phyloP scores from a whole-genome alignment of 73 alveolate genomes.

The Symbiodinium natans region DNA sequence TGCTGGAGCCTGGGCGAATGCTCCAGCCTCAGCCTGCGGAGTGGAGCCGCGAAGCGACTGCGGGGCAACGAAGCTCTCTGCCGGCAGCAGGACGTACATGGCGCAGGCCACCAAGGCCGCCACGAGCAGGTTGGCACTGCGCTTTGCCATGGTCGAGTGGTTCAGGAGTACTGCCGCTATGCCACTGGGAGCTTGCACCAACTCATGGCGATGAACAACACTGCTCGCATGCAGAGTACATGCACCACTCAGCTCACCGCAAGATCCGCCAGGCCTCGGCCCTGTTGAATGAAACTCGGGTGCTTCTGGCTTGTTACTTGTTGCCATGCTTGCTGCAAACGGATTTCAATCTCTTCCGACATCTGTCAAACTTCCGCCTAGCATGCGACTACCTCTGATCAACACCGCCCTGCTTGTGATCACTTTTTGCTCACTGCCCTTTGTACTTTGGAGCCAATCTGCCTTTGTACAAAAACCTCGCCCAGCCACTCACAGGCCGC shows the following conservation, averaged over 20 bases:
- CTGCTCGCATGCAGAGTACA: too few relatives aligned
- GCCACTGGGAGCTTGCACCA: neutral
- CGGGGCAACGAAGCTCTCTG: constrained; percentile 82
- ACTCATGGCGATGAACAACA: too few relatives aligned
- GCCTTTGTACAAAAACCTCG: neutral
- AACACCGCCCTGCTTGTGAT: neutral
- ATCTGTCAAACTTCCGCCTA: too few relatives aligned
- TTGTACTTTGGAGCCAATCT: neutral
- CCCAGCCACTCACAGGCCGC: constrained; percentile 60
- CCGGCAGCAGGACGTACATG: constrained; percentile 86
- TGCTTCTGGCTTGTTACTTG: too few relatives aligned
- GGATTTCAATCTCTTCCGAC: too few relatives aligned
- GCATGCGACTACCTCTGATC: too few relatives aligned
- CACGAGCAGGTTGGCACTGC: constrained; percentile 85
- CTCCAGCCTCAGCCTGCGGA: constrained; percentile 77
- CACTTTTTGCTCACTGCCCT: neutral
- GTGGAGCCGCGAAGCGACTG: constrained; percentile 75
- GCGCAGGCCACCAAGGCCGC: constrained; percentile 93
- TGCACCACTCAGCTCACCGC: too few relatives aligned
- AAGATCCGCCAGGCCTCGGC: too few relatives aligned
- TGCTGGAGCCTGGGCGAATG: constrained; percentile 86
- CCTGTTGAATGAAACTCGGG: too few relatives aligned
- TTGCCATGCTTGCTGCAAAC: too few relatives aligned
- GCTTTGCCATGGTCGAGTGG: constrained; percentile 21
- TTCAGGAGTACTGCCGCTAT: neutral